These are phyloP conservation scores for Sarocladium oryzae DNA, from an alignment of 2,329 filamentous ascomycete species.

Conservation along the genomic window DNA sequence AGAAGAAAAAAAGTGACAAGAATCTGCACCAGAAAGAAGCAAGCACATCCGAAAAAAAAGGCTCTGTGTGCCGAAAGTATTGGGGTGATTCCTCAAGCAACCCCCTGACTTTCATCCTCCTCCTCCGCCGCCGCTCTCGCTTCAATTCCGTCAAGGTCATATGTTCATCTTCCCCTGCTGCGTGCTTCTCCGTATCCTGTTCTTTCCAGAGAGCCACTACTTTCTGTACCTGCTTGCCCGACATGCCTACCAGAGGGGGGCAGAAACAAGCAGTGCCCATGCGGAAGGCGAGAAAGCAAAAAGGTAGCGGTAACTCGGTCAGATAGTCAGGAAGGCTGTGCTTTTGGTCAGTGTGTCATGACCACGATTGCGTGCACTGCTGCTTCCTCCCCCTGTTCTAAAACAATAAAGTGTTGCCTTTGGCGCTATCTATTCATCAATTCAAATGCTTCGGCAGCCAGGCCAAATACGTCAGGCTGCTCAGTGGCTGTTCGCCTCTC, in stretches of 20 bases:
- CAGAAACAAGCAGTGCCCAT: too few relatives aligned
- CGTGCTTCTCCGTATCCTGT: background rate
- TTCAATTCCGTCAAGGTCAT: background rate
- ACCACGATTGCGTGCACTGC: background rate
- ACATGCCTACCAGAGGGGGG: too few relatives aligned
- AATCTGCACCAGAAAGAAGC: constrained; percentile 9
- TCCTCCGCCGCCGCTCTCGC: background rate
- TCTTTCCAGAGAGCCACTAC: background rate
- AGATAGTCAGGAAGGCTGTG: background rate
- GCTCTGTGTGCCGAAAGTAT: too few relatives aligned
- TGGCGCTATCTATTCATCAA: constrained; percentile 9
- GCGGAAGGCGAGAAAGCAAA: too few relatives aligned
- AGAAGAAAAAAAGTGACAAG: constrained; percentile 18
- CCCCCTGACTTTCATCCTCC: background rate
- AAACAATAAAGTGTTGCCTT: background rate
- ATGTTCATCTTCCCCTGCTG: background rate
- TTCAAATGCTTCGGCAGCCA: constrained; percentile 3
- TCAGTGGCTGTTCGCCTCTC: background rate
- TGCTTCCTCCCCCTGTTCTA: constrained; percentile 4
- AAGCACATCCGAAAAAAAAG: constrained; percentile 8
- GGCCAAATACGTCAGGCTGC: background rate
- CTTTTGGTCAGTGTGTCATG: background rate
- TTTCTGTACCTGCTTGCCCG: too few relatives aligned
- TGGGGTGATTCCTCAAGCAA: too few relatives aligned
- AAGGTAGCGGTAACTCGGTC: too few relatives aligned